Evolutionary conservation across 768 basidiomycete species (phyloP).

Genomic region (Plicaturopsis crispa): DNA sequence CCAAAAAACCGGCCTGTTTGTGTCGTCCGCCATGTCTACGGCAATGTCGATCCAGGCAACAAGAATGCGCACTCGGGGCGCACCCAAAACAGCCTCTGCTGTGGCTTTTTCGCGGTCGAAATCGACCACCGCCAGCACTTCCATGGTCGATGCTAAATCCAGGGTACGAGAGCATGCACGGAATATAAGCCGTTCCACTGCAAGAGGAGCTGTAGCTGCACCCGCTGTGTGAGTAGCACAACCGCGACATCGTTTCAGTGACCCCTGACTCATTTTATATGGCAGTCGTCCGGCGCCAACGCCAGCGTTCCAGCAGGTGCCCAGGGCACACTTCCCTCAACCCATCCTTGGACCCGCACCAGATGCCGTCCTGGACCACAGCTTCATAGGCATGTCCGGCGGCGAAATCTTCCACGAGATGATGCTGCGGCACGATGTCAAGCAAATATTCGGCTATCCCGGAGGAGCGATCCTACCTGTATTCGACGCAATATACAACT

Average conservation of each 20-base stretch:
- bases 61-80: conserved; percentile 34
- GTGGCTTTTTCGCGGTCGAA: conserved; percentile 36
- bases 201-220: conserved; percentile 52
- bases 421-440: conserved; percentile 96
- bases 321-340: conserved; percentile 29
- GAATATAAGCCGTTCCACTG: conserved; percentile 62
- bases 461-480: conserved; percentile 98
- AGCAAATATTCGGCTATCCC: conserved; percentile 96
- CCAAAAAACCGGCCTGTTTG: no score
- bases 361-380: conserved; percentile 57
- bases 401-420: conserved; percentile 99
- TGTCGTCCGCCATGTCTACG: no score
- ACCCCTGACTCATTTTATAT: conserved; percentile 1
- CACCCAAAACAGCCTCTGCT: conserved; percentile 24
- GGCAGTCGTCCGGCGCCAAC: conserved; percentile 55
- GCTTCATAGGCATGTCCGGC: conserved; percentile 91
- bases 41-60: conserved; percentile 38
- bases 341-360: conserved; percentile 28
- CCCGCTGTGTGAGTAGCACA: conserved; percentile 52
- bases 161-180: conserved; percentile 75
- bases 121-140: conserved; percentile 41
- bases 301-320: conserved; percentile 46
- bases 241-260: conserved; percentile 4
- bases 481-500: conserved; percentile 99
- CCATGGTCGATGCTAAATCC: conserved; percentile 73